Base-by-base conservation (phyloP, 805 yeast species). In the Spathaspora sp. region DNA sequence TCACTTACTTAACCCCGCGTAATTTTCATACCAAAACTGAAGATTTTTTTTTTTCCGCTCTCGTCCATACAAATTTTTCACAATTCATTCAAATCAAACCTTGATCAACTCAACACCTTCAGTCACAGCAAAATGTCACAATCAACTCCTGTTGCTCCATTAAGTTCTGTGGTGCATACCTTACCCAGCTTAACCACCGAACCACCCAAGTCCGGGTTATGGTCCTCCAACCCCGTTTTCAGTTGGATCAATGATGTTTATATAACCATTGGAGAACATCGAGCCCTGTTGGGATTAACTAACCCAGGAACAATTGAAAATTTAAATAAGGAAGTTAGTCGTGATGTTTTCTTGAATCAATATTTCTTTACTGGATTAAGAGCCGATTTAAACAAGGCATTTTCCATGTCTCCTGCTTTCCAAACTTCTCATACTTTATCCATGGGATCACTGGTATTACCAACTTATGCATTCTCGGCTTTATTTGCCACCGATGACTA, bases 271-370 rank as follows among this genome's bases (percentile, higher is more conserved):
- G 72, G 83, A 55, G 85, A 84, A 60, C 96, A 91, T 70, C 85
- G 98, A 69, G 78, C 81, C 55, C 82, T 93, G 7, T 78, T 92
- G 59, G 90, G 91, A 52, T 82, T 94, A 68, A 74, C 82, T 61
- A 89, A 91, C 75, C 99, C 99, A 52, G 98, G 98, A 60, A 87
- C 97, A 57, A 83, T 90, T 69, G 98, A 92, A 77, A 89, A 90
- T 76, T 77, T 93, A 69, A 86, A 86, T 76, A 89, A 89, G 75
- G 99, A 94, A 75, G 97, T 91, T 53, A 77, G 92, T 57, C 86
- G 92, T 72, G 98, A 93, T 67, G 97, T 93, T 31, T 90, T 94
- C 67, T 79, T 91, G 62, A 83, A 81, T 65, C 96, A 91, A 67
- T 88, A 89, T 76, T 85, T 86, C 72, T 93, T 93, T 80, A 86